Conservation (phyloP, 345 rosid species). For the Zanthoxylum bungeanum region DNA sequence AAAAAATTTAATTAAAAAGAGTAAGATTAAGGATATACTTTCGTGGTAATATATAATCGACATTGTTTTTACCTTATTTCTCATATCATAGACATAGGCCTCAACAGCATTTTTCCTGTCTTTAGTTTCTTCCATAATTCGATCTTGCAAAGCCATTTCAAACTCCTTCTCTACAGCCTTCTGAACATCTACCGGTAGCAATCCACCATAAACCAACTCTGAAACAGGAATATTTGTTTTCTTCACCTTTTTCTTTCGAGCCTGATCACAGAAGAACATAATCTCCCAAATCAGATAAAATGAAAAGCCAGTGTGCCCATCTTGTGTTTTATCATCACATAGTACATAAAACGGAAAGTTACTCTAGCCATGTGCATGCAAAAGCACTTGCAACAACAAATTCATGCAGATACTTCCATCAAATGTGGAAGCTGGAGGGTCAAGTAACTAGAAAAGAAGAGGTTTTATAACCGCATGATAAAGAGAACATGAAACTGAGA, state of each 20-base stretch:
- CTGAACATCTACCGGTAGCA: slow-evolving; percentile 64
- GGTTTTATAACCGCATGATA: neutral
- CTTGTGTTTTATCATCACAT: neutral
- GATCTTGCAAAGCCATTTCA: slow-evolving; percentile 98
- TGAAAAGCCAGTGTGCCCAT: neutral
- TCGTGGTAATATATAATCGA: neutral
- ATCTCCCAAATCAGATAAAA: neutral
- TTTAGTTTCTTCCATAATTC: slow-evolving; percentile 98
- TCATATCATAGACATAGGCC: slow-evolving; percentile 93
- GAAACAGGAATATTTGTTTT: slow-evolving; percentile 73
- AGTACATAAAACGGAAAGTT: neutral
- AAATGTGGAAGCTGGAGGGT: neutral
- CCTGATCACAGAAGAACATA: slow-evolving; percentile 31
- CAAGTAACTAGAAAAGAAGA: neutral
- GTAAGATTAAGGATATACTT: neutral
- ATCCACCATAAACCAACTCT: slow-evolving; percentile 75
- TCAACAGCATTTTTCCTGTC: slow-evolving; percentile 98
- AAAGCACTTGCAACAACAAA: neutral
- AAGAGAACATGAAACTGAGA: neutral
- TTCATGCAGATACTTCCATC: neutral
- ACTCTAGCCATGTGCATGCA: neutral
- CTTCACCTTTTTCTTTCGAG: slow-evolving; percentile 90
- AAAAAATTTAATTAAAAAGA: slow-evolving; percentile 2
- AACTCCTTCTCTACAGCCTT: slow-evolving; percentile 93
- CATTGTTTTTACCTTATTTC: slow-evolving; percentile 66